These are phyloP conservation scores for Craterostigma plantagineum DNA, from an alignment of 257 asterid species.

Conservation along the genomic window DNA sequence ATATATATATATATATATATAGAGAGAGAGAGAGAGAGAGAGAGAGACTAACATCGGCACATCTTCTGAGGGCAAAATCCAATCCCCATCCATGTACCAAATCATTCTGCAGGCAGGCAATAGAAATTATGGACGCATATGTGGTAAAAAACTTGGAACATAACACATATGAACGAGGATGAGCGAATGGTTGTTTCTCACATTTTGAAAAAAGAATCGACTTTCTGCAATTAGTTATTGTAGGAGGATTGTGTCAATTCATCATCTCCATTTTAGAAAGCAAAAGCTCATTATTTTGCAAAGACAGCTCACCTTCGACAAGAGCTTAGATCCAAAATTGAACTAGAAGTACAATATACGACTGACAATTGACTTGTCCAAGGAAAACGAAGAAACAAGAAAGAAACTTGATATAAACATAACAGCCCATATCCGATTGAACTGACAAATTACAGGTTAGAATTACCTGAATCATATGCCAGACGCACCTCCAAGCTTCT, in stretches of 20 bases:
- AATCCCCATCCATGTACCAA: conserved; percentile 99
- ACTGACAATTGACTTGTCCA: too few relatives aligned
- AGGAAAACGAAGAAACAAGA: too few relatives aligned
- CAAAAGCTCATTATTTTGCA: background rate
- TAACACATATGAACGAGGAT: conserved; percentile 3
- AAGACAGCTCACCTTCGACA: too few relatives aligned
- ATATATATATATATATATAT: too few relatives aligned
- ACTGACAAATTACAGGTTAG: too few relatives aligned
- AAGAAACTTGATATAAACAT: too few relatives aligned
- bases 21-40: conserved; percentile 7
- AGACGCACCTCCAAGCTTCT: conserved; percentile 97
- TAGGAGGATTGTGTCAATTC: too few relatives aligned
- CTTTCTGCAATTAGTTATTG: too few relatives aligned
- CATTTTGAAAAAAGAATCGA: too few relatives aligned
- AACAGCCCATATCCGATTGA: too few relatives aligned
- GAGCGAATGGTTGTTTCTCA: conserved; percentile 2
- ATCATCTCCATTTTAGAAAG: background rate
- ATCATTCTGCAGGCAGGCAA: conserved; percentile 56
- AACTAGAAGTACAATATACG: too few relatives aligned
- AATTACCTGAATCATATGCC: conserved; percentile 99
- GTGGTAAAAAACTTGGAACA: conserved; percentile 6
- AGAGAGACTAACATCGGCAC: conserved; percentile 67
- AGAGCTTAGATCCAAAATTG: too few relatives aligned
- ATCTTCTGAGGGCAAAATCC: conserved; percentile 95
- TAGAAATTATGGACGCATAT: conserved; percentile 3